Conservation (phyloP, 2,329 filamentous ascomycete species). For the Cyanodermella asteris region DNA sequence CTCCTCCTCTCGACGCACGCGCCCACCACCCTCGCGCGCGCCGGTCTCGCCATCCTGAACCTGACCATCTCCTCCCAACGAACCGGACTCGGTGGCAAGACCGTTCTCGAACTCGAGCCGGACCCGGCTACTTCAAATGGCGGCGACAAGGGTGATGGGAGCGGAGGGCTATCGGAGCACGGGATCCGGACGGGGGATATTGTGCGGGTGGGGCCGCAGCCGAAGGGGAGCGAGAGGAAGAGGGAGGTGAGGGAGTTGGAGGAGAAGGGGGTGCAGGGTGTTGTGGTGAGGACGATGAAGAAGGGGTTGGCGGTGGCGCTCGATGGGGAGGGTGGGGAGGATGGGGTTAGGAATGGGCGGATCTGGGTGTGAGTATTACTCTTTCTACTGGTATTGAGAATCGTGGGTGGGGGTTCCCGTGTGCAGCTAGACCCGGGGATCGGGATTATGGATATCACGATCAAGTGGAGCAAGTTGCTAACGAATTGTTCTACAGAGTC, state of each 20-base stretch:
- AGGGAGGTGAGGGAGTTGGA: conserved; percentile 12
- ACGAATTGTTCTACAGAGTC: conserved; percentile 26
- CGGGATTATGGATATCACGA: too few species aligned
- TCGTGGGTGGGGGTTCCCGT: conserved; percentile 5
- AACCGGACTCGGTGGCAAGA: conserved; percentile 80
- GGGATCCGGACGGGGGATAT: conserved; percentile 26
- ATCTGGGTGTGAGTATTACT: conserved; percentile 36
- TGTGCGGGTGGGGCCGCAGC: conserved; percentile 21
- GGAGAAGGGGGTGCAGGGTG: conserved; percentile 19
- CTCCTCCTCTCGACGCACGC: conserved; percentile 44
- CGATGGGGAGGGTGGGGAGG: conserved; percentile 19
- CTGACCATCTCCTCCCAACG: conserved; percentile 52
- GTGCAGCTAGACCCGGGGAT: conserved; percentile 1
- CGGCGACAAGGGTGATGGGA: conserved; percentile 15
- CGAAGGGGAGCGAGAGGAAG: conserved; percentile 14
- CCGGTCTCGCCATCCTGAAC: conserved; percentile 60
- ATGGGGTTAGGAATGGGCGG: conserved; percentile 30
- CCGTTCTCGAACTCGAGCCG: conserved; percentile 54
- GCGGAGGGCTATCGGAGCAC: too few species aligned
- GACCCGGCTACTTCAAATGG: conserved; percentile 40
- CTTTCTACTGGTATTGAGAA: not conserved
- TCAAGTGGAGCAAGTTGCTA: conserved; percentile 5
- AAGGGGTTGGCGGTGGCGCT: conserved; percentile 23
- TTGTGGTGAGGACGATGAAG: conserved; percentile 23
- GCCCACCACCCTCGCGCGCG: conserved; percentile 47